These are phyloP conservation scores for Tricholoma saponaceum DNA, from an alignment of 768 basidiomycete genomes.

Conservation along the genomic window DNA sequence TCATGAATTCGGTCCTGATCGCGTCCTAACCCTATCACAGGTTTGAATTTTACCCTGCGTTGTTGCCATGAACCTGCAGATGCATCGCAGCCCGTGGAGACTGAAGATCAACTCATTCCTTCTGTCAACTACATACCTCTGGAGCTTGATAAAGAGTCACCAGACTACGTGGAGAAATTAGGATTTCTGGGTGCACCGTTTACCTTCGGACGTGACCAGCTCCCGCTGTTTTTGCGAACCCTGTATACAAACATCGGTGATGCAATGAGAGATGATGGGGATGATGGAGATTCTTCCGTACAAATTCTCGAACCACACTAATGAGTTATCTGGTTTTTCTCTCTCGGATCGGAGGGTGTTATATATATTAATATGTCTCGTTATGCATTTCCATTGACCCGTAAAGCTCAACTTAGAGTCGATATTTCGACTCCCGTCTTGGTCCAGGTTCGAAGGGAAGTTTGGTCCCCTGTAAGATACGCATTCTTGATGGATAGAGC, in stretches of 20 bases:
- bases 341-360: not conserved
- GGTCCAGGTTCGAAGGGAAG: conserved; percentile 47
- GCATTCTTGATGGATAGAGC: conserved; percentile 38
- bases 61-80: conserved; percentile 38
- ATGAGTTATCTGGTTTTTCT: not conserved
- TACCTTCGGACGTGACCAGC: conserved; percentile 64
- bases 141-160: conserved; percentile 57
- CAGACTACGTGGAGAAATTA: conserved; percentile 52
- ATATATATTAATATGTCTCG: not conserved
- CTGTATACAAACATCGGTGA: conserved; percentile 48
- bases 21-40: conserved; percentile 28
- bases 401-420: not conserved
- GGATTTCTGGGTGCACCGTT: conserved; percentile 62
- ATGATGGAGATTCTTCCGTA: conserved; percentile 9
- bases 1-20: conserved; percentile 14
- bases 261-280: conserved; percentile 14
- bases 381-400: not conserved
- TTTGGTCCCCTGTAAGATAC: conserved; percentile 36
- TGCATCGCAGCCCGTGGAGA: conserved; percentile 23
- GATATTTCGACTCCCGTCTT: conserved; percentile 40
- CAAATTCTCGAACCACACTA: conserved; percentile 1
- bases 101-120: conserved; percentile 35
- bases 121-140: conserved; percentile 61
- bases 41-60: conserved; percentile 56
- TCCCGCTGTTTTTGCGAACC: conserved; percentile 63